Base-by-base conservation (phyloP, 2,329 filamentous ascomycete genomes). In the Colletotrichum gigasporum region DNA sequence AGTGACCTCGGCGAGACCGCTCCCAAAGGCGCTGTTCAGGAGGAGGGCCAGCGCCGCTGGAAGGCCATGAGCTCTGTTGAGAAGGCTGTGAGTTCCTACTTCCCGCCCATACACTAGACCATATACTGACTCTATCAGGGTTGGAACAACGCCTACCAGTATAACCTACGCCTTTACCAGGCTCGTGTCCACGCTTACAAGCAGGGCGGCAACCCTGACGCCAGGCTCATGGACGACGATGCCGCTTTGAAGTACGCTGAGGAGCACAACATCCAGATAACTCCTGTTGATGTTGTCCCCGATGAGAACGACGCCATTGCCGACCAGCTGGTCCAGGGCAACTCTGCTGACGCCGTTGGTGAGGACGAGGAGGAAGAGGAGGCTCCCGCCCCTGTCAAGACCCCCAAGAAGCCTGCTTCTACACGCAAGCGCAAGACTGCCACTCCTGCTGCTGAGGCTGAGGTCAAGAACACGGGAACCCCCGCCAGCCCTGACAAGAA, bases 41-140 rank as follows among this genome's bases (percentile, higher is more conserved):
- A 92, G 65, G 94, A 97, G 79, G 93, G 94, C 39, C 94, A 93
- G 73, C 89, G 89, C 71, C 88, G 94, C 72, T 97, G 95, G 95
- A 86, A 89, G 66, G 86, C 87, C 68, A 93, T 97, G 90, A 82
- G 83, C 6, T 85, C 90, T 2, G 79, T 82, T 9, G 91, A 96
- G 80, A 96, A 96, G 81, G 80, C 80, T 67, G 82, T 82, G 69
- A 71, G 80, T 75, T 35, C 5, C 10, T 37, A 10, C 35, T 34
- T 14, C 6, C 28, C 14, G 18, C 28, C 11, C 11, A 55, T 5
- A 11, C 7, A 18, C 7, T 24, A 24, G 14, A n/a, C 20, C 10
- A 2, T 4, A 18, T 61, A 41, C 68, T 66, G 22, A 70, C 65
- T 22, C 11, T 12, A 9, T 28, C 3, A 82, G 77, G 85, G 84